phyloP scores from a whole-genome alignment of 140 eudicot species.

The Flaveria floridana region DNA sequence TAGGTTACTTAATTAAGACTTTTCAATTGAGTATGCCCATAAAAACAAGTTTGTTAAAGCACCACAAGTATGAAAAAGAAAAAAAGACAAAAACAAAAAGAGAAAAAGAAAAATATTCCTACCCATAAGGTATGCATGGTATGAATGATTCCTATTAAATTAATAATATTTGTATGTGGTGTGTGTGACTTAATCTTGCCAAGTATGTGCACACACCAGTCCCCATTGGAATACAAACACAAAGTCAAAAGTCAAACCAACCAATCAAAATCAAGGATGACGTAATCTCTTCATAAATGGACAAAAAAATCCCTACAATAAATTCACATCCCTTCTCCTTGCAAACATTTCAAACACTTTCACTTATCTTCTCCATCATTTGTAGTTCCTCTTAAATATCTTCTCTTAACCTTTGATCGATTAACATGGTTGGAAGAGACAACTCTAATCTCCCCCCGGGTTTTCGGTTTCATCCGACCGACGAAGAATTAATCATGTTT shows the following conservation, averaged over 20 bases:
- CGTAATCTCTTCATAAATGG: constrained; percentile 40
- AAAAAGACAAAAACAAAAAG: neutral
- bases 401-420: neutral
- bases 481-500: constrained; percentile 75
- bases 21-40: constrained; percentile 11
- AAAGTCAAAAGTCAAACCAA: constrained; percentile 47
- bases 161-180: constrained; percentile 33
- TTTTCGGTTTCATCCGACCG: constrained; percentile 82
- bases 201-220: constrained; percentile 40
- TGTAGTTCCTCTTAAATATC: constrained; percentile 11
- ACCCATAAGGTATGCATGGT: neutral
- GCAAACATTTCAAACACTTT: constrained; percentile 78
- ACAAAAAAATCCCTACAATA: constrained; percentile 45
- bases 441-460: constrained; percentile 78
- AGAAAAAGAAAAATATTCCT: neutral
- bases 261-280: constrained; percentile 45
- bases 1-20: neutral
- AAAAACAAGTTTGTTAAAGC: constrained; percentile 19
- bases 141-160: constrained; percentile 30
- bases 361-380: constrained; percentile 26
- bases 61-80: constrained; percentile 12
- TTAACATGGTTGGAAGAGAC: constrained; percentile 43
- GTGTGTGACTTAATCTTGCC: constrained; percentile 29
- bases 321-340: constrained; percentile 46
- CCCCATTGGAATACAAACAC: constrained; percentile 31